Base-by-base conservation (phyloP, 345 rosid genomes). In the Lepidium sativum region DNA sequence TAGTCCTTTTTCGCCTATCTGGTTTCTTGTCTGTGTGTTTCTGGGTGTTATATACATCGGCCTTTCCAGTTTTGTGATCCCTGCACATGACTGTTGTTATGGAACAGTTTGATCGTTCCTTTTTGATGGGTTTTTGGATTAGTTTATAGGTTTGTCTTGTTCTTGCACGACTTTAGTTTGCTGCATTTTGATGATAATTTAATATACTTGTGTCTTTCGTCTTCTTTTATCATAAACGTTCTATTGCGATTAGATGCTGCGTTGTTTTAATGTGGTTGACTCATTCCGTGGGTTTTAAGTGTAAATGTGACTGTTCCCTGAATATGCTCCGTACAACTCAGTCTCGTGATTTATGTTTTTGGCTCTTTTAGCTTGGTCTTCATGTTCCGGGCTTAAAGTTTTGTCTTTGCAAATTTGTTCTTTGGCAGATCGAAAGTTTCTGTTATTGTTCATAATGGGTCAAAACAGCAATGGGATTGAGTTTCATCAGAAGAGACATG, bases 401-500 rank as follows among this genome's bases (percentile, higher is more conserved):
- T n/a, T 23, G 63, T 40, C 20, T 35, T 60, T 61, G 35, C n/a
- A 9, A 32, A 2, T 44, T 0, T 55, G 60, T 35, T 64, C 7
- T 31, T 56, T 47, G 57, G 75, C 67, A 72, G 76, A 41, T 1
- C 17, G 25, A 44, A 27, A 0, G 41, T 47, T 71, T 31, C 10
- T 25, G 18, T 42, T 25, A 11, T 59, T 38, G 72, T 72, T 39
- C 35, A 29, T 45, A 52, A 85, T 85, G 96, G 82, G 77, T 42
- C 80, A 81, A 70, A 84, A 77, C 60, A 59, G 17, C 62, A 77
- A 86, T 56, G 79, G 76, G 75, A 52, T 65, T 39, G 94, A 88
- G 67, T 75, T 82, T 64, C 82, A 81, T 54, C 83, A 73, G 42
- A 83, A 76, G 78, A 83, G 68, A 74, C 74, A 71, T 48, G 92